Base-by-base conservation (phyloP, 805 yeast species). In the Kockiozyma suomiensis region DNA sequence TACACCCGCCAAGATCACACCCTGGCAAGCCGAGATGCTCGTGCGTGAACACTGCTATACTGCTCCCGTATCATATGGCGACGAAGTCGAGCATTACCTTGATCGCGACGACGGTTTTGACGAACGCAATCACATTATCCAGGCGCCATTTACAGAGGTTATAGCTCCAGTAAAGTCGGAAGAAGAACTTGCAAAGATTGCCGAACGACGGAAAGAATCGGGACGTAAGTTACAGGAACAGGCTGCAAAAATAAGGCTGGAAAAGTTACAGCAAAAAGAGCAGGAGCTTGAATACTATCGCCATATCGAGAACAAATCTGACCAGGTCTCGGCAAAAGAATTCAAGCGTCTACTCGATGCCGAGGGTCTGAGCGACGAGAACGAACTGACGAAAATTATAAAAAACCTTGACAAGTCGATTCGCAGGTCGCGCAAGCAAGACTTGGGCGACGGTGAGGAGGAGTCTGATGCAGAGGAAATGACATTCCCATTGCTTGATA, bases 221-320 rank as follows among this genome's bases (percentile, higher is more conserved):
- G 97, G 97, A 7, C 82, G 86, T 64, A 80, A 96, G 65, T 78
- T 96, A 62, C 98, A 94, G 74, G 96, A 90, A 69, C 97, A 91
- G 73, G 97, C 97, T 0, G 91, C 87, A 68, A 87, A 85, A 69
- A 86, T 85, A 66, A 78, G 99, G 57, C 73, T 85, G 8, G 97
- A 93, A 70, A 91, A 89, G 69, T 74, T 90, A 48, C 78, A 83
- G 15, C 90, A 90, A 71, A 87, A 88, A 66, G 91, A 91, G 67
- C 85, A 87, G 66, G 97, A 93, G 69, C 82, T 78, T 64, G 85
- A 81, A 49, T 90, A 92, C 72, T 90, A 86, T 69, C 75, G 82
- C 1, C 81, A 82, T 58, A 71, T 89, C 54, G 74, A 67, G 19
- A 61, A 55, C n/a, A 48, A 58, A 73, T 32, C 76, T 72, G 13